Percentiles rank a stretch among this genome's conserved stretches.
Evolutionary conservation across 2,329 filamentous ascomycete genomes (phyloP).

Genomic region (Fusarium oligoseptatum): DNA sequence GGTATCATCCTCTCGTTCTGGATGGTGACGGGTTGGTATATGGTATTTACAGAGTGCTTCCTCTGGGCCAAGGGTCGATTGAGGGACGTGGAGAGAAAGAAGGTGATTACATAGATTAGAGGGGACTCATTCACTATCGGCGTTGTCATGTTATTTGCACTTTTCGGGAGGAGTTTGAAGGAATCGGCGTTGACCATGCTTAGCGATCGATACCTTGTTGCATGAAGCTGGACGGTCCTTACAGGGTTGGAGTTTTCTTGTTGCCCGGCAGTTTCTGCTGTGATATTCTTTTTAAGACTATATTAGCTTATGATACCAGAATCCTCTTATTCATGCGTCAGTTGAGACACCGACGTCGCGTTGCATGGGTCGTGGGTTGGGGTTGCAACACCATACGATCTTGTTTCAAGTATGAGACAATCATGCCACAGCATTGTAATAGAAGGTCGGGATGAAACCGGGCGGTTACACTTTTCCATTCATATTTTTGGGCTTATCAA

Average conservation of each 20-base stretch:
- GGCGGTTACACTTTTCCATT: slow-evolving; percentile 23
- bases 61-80: slow-evolving; percentile 55
- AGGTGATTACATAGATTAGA: slow-evolving; percentile 26
- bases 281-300: slow-evolving; percentile 14
- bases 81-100: slow-evolving; percentile 47
- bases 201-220: slow-evolving; percentile 15
- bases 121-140: neutral
- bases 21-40: slow-evolving; percentile 63
- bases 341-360: slow-evolving; percentile 22
- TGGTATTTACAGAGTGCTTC: slow-evolving; percentile 61
- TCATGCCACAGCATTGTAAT: slow-evolving; percentile 20
- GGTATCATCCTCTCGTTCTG: slow-evolving; percentile 63
- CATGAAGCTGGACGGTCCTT: slow-evolving; percentile 27
- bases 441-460: slow-evolving; percentile 5
- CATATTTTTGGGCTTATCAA: slow-evolving; percentile 8
- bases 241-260: slow-evolving; percentile 22
- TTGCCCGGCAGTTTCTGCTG: slow-evolving; percentile 4
- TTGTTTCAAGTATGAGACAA: slow-evolving; percentile 38
- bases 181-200: neutral
- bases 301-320: slow-evolving; percentile 40
- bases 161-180: slow-evolving; percentile 16
- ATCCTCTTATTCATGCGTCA: slow-evolving; percentile 15
- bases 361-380: slow-evolving; percentile 32
- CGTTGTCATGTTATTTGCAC: slow-evolving; percentile 14
- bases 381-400: slow-evolving; percentile 27